These are phyloP conservation scores for Pseudogymnoascus sp. DNA, from an alignment of 2,329 filamentous ascomycete species.

Conservation along the genomic window DNA sequence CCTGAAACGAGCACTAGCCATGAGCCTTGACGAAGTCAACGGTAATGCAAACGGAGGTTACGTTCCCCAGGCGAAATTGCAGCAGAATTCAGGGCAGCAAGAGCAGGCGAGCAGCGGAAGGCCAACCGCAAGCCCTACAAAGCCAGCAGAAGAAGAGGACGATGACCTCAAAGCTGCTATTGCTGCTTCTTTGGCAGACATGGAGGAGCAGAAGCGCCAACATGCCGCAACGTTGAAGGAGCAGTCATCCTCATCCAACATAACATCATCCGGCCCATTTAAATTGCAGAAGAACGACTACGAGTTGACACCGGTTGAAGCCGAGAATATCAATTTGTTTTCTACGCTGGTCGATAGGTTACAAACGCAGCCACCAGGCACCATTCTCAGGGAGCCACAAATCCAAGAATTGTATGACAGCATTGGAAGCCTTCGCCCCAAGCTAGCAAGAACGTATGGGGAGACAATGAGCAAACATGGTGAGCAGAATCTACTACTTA, in stretches of 20 bases:
- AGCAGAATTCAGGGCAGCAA: slow-evolving; percentile 30
- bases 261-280: slow-evolving; percentile 44
- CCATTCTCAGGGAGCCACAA: slow-evolving; percentile 91
- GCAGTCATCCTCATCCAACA: slow-evolving; percentile 52
- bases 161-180: slow-evolving; percentile 91
- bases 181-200: slow-evolving; percentile 86
- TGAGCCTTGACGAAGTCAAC: slow-evolving; percentile 93
- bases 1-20: slow-evolving; percentile 83
- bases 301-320: slow-evolving; percentile 85
- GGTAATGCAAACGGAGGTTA: slow-evolving; percentile 57
- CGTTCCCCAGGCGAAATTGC: slow-evolving; percentile 53
- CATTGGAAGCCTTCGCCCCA: slow-evolving; percentile 86
- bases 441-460: slow-evolving; percentile 88
- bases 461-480: slow-evolving; percentile 99
- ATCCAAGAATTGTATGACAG: slow-evolving; percentile 98
- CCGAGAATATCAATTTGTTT: slow-evolving; percentile 96
- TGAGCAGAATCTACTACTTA: slow-evolving; percentile 28
- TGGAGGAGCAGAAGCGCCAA: slow-evolving; percentile 95
- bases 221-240: slow-evolving; percentile 79
- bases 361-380: slow-evolving; percentile 90
- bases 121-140: slow-evolving; percentile 30
- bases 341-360: slow-evolving; percentile 87
- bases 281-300: slow-evolving; percentile 80
- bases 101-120: slow-evolving; percentile 24
- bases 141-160: slow-evolving; percentile 74